These are phyloP conservation scores for Combretum micranthum DNA, from an alignment of 345 rosid genomes.

Conservation along the genomic window DNA sequence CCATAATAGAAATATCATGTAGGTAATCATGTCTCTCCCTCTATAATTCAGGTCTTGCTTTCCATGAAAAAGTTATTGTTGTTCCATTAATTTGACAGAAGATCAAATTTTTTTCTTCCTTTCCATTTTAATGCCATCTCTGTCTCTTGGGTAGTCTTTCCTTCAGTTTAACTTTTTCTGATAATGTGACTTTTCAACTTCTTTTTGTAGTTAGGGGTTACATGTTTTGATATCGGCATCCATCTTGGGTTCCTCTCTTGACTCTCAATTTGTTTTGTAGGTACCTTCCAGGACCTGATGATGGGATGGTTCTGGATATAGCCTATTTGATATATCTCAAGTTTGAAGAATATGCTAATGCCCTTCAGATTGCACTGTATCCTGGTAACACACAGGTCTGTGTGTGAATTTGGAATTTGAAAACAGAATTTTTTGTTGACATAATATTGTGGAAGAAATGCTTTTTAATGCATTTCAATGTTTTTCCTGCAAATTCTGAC, in stretches of 20 bases:
- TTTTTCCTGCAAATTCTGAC: constrained; percentile 7
- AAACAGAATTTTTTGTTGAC: background rate
- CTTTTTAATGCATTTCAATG: background rate
- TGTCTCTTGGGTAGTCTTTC: too few relatives aligned
- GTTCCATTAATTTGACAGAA: too few relatives aligned
- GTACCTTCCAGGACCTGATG: constrained; percentile 93
- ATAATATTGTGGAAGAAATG: too few relatives aligned
- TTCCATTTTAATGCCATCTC: too few relatives aligned
- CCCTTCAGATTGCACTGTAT: constrained; percentile 77
- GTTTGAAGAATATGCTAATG: constrained; percentile 65
- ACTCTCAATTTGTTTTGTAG: constrained; percentile 33
- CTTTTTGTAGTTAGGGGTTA: background rate
- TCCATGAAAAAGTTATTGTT: too few relatives aligned
- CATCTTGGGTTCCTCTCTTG: background rate
- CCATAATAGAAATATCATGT: too few relatives aligned
- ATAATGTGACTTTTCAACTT: too few relatives aligned
- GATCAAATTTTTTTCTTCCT: too few relatives aligned
- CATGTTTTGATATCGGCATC: background rate
- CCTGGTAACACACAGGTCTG: constrained; percentile 81
- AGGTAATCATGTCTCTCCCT: too few relatives aligned
- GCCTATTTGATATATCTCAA: constrained; percentile 72
- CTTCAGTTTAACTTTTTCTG: too few relatives aligned
- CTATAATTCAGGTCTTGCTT: too few relatives aligned
- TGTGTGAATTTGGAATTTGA: constrained; percentile 2
- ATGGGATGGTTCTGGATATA: constrained; percentile 61